phyloP scores from a whole-genome alignment of 331 rosid genomes.

The Ulmus americana region DNA sequence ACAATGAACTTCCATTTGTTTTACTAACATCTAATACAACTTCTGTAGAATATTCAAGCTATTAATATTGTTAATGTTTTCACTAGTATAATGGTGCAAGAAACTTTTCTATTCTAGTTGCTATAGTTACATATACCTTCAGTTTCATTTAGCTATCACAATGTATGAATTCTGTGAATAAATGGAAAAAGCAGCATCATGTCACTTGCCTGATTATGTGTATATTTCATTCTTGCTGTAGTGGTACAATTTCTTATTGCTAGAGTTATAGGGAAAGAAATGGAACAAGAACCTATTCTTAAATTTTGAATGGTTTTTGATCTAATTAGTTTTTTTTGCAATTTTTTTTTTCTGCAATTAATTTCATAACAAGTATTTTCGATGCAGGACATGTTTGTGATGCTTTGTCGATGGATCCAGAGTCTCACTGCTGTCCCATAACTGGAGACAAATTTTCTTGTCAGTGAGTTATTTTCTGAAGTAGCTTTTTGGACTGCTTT shows the following conservation, averaged over 20 bases:
- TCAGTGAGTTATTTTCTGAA: slow-evolving; percentile 63
- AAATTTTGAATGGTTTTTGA: no score
- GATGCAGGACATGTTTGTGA: slow-evolving; percentile 68
- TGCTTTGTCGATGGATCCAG: slow-evolving; percentile 45
- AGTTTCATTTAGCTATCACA: not conserved
- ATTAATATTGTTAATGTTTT: not conserved
- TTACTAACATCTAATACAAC: not conserved
- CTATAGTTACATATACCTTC: not conserved
- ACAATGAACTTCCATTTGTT: not conserved
- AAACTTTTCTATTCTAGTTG: not conserved
- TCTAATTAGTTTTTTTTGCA: not conserved
- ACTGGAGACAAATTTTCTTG: slow-evolving; percentile 75
- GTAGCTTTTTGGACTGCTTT: slow-evolving; percentile 19
- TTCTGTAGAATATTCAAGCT: not conserved
- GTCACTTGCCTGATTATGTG: no score
- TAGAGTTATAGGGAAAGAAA: no score
- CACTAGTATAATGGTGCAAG: not conserved
- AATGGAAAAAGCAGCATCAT: no score
- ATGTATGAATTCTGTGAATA: not conserved
- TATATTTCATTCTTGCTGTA: no score
- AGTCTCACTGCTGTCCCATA: slow-evolving; percentile 68
- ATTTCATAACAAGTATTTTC: slow-evolving; percentile 12
- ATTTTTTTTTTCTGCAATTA: slow-evolving; percentile 10
- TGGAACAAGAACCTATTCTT: no score
- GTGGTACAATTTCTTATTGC: no score